Percentiles rank a stretch among this genome's conserved stretches.
These are phyloP conservation scores for Pelargonium fulgidum DNA, from an alignment of 441 rosid genomes.

Conservation along the genomic window DNA sequence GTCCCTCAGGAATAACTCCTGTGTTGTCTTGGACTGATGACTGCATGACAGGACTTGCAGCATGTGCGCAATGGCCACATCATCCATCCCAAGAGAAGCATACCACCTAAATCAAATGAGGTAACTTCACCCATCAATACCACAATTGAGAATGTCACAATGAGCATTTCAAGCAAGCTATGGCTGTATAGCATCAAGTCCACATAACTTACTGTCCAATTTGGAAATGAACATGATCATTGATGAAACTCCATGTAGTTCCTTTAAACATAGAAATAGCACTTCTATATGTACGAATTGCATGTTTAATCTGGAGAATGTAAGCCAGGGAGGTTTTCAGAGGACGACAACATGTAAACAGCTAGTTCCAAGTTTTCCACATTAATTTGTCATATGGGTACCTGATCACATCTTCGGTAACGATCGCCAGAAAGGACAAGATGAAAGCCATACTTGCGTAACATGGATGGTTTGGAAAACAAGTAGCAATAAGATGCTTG, in stretches of 20 bases:
- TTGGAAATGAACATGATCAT: slow-evolving; percentile 93
- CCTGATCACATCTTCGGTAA: slow-evolving; percentile 95
- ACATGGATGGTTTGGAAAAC: slow-evolving; percentile 81
- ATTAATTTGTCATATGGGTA: slow-evolving; percentile 28
- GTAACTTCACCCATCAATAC: slow-evolving; percentile 21
- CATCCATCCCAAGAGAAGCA: slow-evolving; percentile 85
- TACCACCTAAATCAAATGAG: slow-evolving; percentile 62
- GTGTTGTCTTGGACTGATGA: slow-evolving; percentile 84
- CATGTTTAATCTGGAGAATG: slow-evolving; percentile 74
- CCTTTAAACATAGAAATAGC: slow-evolving; percentile 85
- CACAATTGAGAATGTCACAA: not conserved
- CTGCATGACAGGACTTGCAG: slow-evolving; percentile 78
- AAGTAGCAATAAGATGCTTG: slow-evolving; percentile 98
- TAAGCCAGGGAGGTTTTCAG: slow-evolving; percentile 21
- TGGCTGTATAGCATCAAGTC: slow-evolving; percentile 13
- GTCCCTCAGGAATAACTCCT: slow-evolving; percentile 77
- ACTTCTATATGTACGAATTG: slow-evolving; percentile 83
- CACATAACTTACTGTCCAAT: slow-evolving; percentile 82
- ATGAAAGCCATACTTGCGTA: slow-evolving; percentile 97
- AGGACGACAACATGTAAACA: slow-evolving; percentile 17
- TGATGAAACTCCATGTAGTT: slow-evolving; percentile 85
- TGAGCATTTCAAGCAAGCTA: slow-evolving; percentile 16
- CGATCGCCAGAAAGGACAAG: slow-evolving; percentile 96
- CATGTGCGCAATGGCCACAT: slow-evolving; percentile 75
- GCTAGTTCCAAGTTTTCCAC: slow-evolving; percentile 17